These are phyloP conservation scores for Batrachochytrium dendrobatidis DNA, from an alignment of 371 early-diverging fungal genomes.

Conservation along the genomic window DNA sequence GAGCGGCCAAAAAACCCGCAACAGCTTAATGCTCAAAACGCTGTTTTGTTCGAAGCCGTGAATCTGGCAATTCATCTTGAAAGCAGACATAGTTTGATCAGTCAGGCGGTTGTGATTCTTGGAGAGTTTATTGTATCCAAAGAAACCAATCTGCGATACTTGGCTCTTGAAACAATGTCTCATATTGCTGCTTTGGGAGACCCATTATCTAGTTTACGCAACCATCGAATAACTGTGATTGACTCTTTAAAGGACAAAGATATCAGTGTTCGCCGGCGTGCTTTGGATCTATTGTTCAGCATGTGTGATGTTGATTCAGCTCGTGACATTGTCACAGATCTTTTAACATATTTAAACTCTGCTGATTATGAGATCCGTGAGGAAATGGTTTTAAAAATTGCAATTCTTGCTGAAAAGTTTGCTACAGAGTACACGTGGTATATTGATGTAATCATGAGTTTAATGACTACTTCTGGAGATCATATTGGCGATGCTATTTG, in stretches of 20 bases:
- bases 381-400: slow-evolving; percentile 96
- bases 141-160: slow-evolving; percentile 91
- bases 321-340: slow-evolving; percentile 78
- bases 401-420: slow-evolving; percentile 94
- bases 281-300: slow-evolving; percentile 90
- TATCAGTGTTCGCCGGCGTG: slow-evolving; percentile 89
- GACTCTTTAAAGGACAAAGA: slow-evolving; percentile 89
- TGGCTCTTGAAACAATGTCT: slow-evolving; percentile 94
- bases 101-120: slow-evolving; percentile 71
- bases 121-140: slow-evolving; percentile 84
- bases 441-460: slow-evolving; percentile 90
- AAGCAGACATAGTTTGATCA: slow-evolving; percentile 75
- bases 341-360: slow-evolving; percentile 75
- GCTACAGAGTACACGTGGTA: slow-evolving; percentile 97
- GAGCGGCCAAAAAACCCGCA: slow-evolving; percentile 92
- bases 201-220: slow-evolving; percentile 74
- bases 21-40: slow-evolving; percentile 93
- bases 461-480: slow-evolving; percentile 92
- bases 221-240: slow-evolving; percentile 83
- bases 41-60: slow-evolving; percentile 93
- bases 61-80: slow-evolving; percentile 89
- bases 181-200: slow-evolving; percentile 85
- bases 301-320: slow-evolving; percentile 92
- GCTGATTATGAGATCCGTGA: slow-evolving; percentile 89
- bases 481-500: slow-evolving; percentile 94